A percentile compares a stretch with the other conserved stretches of the same genome.
Evolutionary conservation across 2,329 filamentous ascomycete species (phyloP).

Genomic region (Apiospora pterosperma): DNA sequence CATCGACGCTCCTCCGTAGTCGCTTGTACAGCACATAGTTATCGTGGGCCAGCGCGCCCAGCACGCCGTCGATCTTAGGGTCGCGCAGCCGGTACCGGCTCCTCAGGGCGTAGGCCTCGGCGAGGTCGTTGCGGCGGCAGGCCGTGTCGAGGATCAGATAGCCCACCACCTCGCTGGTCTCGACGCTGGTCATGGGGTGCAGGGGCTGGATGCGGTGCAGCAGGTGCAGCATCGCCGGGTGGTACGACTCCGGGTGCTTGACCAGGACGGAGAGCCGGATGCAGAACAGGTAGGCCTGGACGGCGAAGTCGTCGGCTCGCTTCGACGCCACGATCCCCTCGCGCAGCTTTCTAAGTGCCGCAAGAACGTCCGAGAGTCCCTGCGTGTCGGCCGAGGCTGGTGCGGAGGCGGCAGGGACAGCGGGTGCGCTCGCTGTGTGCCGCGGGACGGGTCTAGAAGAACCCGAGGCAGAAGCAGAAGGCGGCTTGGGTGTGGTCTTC

Average conservation of each 20-base stretch:
- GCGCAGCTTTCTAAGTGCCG: constrained; percentile 85
- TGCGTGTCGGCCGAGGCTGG: constrained; percentile 42
- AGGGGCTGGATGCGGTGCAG: constrained; percentile 66
- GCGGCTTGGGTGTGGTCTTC: constrained; percentile 10
- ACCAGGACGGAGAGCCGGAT: constrained; percentile 80
- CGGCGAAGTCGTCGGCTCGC: constrained; percentile 75
- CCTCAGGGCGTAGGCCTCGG: constrained; percentile 68
- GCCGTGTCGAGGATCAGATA: constrained; percentile 87
- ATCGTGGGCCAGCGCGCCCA: constrained; percentile 71
- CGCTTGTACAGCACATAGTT: constrained; percentile 80
- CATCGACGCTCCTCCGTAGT: constrained; percentile 69
- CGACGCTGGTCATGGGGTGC: constrained; percentile 65
- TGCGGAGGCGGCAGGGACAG: constrained; percentile 7
- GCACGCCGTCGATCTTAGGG: constrained; percentile 62
- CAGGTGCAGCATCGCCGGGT: constrained; percentile 79
- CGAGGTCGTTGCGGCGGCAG: constrained; percentile 74
- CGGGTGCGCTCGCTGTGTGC: constrained; percentile 11
- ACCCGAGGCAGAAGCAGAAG: constrained; percentile 7
- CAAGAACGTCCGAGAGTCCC: constrained; percentile 70
- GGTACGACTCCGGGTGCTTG: constrained; percentile 82
- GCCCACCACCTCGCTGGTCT: constrained; percentile 73
- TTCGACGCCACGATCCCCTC: constrained; percentile 82
- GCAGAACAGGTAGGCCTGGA: constrained; percentile 89
- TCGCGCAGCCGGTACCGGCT: constrained; percentile 60
- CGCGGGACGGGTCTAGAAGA: constrained; percentile 11